Conservation (phyloP, 192 early-diverging fungal species). For the Coemansia sp. region DNA sequence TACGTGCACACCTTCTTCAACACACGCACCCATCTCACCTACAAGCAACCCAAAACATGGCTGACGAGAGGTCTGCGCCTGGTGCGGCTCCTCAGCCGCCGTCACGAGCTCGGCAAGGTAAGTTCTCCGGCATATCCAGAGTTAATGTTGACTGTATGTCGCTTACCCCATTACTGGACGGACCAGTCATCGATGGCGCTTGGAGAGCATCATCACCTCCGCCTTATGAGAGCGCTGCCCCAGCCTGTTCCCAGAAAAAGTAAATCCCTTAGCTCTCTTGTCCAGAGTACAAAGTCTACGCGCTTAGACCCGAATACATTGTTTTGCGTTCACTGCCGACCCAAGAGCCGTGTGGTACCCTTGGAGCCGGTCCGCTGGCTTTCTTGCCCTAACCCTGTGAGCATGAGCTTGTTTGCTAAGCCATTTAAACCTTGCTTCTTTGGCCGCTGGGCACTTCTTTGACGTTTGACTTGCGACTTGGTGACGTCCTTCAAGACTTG, state of each 20-base stretch:
- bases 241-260: neutral
- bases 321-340: neutral
- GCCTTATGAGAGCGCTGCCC: neutral
- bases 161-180: neutral
- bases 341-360: neutral
- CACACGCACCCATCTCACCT: neutral
- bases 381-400: neutral
- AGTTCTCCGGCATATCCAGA: neutral
- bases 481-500: neutral
- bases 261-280: neutral
- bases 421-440: neutral
- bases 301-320: neutral
- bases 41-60: constrained; percentile 2
- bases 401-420: neutral
- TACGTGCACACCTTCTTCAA: neutral
- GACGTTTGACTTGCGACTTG: neutral
- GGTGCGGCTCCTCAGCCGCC: neutral
- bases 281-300: neutral
- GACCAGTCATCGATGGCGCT: constrained; percentile 2
- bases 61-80: constrained; percentile 3
- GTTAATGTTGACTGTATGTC: neutral
- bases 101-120: constrained; percentile 30
- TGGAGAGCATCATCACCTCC: neutral
- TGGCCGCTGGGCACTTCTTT: neutral
- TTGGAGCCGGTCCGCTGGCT: neutral